Percentiles rank a stretch among this genome's conserved stretches.
phyloP scores from a whole-genome alignment of 2,329 filamentous ascomycete genomes.

The Claviceps sp. region DNA sequence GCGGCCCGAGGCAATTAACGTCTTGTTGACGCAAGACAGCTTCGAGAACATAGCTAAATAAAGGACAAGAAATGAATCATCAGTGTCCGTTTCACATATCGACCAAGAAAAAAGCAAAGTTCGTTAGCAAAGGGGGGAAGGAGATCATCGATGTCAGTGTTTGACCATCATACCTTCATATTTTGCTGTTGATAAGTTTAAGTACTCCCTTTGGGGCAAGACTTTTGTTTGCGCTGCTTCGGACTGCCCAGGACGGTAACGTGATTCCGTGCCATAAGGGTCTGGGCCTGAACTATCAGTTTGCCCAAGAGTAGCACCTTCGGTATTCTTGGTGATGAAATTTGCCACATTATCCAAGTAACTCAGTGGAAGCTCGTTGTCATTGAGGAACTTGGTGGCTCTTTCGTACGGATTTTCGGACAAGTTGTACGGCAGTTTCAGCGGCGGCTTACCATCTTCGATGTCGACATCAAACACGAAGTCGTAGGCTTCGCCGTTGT shows the following conservation, averaged over 20 bases:
- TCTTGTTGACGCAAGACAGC: constrained; percentile 59
- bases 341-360: constrained; percentile 88
- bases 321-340: constrained; percentile 82
- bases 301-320: constrained; percentile 70
- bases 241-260: constrained; percentile 56
- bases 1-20: constrained; percentile 54
- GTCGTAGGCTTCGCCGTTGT: constrained; percentile 81
- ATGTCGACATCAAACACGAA: constrained; percentile 96
- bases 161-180: constrained; percentile 32
- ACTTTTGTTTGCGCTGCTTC: constrained; percentile 38
- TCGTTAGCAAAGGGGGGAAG: too few relatives aligned
- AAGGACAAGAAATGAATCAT: constrained; percentile 13
- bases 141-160: not conserved
- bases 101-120: not conserved
- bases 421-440: constrained; percentile 90
- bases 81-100: not conserved
- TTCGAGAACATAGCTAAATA: constrained; percentile 57
- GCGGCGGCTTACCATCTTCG: constrained; percentile 79
- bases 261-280: constrained; percentile 63
- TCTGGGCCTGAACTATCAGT: constrained; percentile 42
- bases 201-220: constrained; percentile 67
- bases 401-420: constrained; percentile 87
- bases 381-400: constrained; percentile 77
- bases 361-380: constrained; percentile 74
- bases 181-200: constrained; percentile 65